Percentiles rank a stretch among this genome's conserved stretches.
Evolutionary conservation across 2,329 filamentous ascomycete genomes (phyloP).

Genomic region (Scedosporium dehoogii): DNA sequence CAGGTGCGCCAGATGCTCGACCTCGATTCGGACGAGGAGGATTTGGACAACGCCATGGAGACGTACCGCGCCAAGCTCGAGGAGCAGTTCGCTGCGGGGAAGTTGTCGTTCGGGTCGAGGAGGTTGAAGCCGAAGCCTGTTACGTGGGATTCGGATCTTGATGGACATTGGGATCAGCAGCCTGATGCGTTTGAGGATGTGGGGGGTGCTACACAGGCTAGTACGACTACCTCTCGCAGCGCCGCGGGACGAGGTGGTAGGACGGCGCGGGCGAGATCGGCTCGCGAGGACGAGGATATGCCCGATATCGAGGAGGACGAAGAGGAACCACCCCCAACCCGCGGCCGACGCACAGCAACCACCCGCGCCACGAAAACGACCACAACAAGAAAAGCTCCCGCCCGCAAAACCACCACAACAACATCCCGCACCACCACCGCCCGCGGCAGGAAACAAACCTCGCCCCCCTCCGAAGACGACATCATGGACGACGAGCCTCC

Average conservation of each 20-base stretch:
- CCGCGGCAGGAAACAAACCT: constrained; percentile 29
- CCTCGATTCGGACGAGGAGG: constrained; percentile 54
- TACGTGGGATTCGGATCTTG: constrained; percentile 80
- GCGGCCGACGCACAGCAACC: constrained; percentile 18
- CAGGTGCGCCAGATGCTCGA: constrained; percentile 62
- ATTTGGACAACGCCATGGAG: constrained; percentile 65
- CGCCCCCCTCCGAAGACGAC: constrained; percentile 28
- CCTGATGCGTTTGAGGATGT: constrained; percentile 40
- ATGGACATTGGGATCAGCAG: constrained; percentile 78
- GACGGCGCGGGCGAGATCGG: constrained; percentile 15
- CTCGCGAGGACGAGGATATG: constrained; percentile 41
- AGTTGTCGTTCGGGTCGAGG: constrained; percentile 35
- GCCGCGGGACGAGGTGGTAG: constrained; percentile 12
- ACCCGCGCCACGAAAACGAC: constrained; percentile 23
- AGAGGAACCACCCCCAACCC: constrained; percentile 19
- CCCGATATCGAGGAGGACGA: constrained; percentile 33
- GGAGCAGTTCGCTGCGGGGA: constrained; percentile 57
- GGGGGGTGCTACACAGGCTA: not conserved
- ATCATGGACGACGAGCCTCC: constrained; percentile 42
- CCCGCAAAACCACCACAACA: constrained; percentile 33
- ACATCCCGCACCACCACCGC: constrained; percentile 19
- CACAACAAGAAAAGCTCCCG: constrained; percentile 29
- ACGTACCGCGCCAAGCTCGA: constrained; percentile 61
- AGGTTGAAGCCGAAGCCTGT: constrained; percentile 64
- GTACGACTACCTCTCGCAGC: not conserved